Evolutionary conservation across 225 moss, liverwort and hornwort species (phyloP), one percentile per base, ranked within the genome.

Genomic region (Bryum argenteum): DNA sequence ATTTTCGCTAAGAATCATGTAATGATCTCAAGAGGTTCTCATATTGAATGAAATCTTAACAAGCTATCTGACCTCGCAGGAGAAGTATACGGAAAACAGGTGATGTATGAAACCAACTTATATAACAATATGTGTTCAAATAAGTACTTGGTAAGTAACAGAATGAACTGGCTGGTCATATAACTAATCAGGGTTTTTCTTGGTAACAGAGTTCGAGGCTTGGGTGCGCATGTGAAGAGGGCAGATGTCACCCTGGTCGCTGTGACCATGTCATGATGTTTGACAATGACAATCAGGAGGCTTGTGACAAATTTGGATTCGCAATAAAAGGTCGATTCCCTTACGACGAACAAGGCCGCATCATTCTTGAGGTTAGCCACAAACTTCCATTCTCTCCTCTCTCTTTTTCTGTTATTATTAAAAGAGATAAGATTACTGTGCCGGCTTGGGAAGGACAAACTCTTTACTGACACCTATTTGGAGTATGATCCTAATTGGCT

Each of bases 211-310:
- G 86, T 59, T 95, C 83, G 33, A 90, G 90, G 70, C 69, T 90
- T 41, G 92, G 89, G 69, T 95, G 94, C 73, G 77, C 79, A 11
- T 95, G 94, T 75, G 72, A 59, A 63, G 71, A 68, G 47, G 77
- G 61, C 13, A 81, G 74, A 64, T 92, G 90, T 53, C 47, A 78
- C 38, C 81, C 94, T 45, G 62, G 76, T 45, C 65, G 55, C 4
- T 90, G 92, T 75, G 90, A 95, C 5, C 92, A 95, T 78, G 92
- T 95, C n/a, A 41, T 73, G 61, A 83, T 92, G 69, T 95, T 95
- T 77, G 92, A 92, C 74, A 84, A 78, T 73, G 92, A 90, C 78
- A 95, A 95, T 74, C 55, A 59, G 59, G 84, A 83, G 17, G 90
- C 90, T 53, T 72, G 79, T 60, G 90, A 95, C 61, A 90, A 90